Evolutionary conservation across 73 alveolate species (phyloP), one percentile per base, ranked within the genome.

Genomic region (Symbiodinium natans): DNA sequence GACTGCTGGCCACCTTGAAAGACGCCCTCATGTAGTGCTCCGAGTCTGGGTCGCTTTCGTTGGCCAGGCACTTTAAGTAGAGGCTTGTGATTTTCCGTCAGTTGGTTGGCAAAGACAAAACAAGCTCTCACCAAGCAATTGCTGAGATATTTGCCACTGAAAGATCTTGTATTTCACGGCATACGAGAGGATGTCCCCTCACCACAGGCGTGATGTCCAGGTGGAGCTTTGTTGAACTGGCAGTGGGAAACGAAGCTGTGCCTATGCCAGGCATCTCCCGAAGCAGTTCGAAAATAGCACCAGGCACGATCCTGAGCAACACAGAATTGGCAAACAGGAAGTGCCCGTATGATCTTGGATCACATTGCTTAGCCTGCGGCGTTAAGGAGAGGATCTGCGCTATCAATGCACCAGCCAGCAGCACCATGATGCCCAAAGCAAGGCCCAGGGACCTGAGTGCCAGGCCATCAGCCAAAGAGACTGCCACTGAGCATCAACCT

Each of bases 221-320:
- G 63, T 48, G 63, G 63, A 10, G 8, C 17, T 48, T 48, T 48
- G 8, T 48, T 48, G 63, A 48, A 17, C 17, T 48, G 63, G 63
- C 63, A 48, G 23, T 17, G n/a, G n/a, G n/a, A n/a, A n/a, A n/a
- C n/a, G n/a, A n/a, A n/a, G 63, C 17, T 48, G 63, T 40, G 39
- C 95, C 84, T 59, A 88, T 38, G 34, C 95, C 95, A 11, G 95
- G 95, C 19, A 56, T 88, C 42, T 88, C 95, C 73, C 95, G 59
- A 2, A 88, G 95, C 86, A 88, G 43, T 85, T 39, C n/a, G 73
- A 88, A 88, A 41, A 88, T 56, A 1, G 95, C 75, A 5, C 29
- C 31, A 15, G 95, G 95, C 85, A 88, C 68, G 13, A 88, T 38
- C 94, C 94, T 86, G 19, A 36, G 71, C 71, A 21, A 41, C 34